Evolutionary conservation across 345 rosid species (phyloP).

Genomic region (Eucalyptus cloeziana): DNA sequence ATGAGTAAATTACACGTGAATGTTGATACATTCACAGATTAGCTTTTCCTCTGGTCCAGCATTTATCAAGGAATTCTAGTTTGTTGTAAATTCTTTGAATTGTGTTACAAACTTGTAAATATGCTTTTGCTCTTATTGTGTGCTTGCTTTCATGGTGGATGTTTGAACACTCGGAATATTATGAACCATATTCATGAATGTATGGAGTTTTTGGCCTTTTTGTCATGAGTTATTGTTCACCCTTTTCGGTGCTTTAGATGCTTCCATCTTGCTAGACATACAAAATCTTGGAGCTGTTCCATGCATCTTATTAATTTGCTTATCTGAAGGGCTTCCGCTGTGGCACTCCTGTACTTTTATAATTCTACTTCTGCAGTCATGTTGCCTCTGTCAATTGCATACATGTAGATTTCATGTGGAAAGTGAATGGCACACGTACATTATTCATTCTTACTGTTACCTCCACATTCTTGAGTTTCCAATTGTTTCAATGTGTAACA

Average conservation of each 20-base stretch:
- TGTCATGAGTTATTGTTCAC: neutral
- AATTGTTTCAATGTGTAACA: neutral
- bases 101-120: neutral
- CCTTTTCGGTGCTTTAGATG: neutral
- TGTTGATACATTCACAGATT: neutral
- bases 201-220: neutral
- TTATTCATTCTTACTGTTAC: neutral
- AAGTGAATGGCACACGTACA: neutral
- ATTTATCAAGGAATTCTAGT: neutral
- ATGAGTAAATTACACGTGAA: neutral
- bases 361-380: neutral
- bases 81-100: neutral
- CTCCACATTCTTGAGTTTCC: neutral
- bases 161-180: neutral
- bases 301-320: neutral
- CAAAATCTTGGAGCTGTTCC: neutral
- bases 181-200: neutral
- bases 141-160: neutral
- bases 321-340: neutral
- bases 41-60: neutral
- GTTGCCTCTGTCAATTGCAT: neutral
- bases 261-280: neutral
- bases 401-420: neutral
- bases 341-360: neutral
- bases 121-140: neutral